Percentiles rank a stretch among this genome's conserved stretches.
phyloP scores from a whole-genome alignment of 75 land plant genomes.

The Azolla pinnata region DNA sequence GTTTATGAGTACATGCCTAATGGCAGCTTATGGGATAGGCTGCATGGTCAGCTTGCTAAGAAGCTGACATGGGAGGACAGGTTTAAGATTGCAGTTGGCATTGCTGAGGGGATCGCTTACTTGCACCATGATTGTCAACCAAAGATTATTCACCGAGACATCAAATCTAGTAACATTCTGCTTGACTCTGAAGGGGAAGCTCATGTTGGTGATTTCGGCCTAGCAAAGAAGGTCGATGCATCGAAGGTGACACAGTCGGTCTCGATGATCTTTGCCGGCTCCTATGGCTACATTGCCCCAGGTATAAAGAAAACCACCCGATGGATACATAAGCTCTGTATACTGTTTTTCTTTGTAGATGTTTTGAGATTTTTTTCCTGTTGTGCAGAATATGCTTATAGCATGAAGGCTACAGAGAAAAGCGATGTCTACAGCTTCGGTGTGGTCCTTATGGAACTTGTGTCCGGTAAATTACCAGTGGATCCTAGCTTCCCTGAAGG shows the following conservation, averaged over 20 bases:
- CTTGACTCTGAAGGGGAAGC: constrained; percentile 66
- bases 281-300: constrained; percentile 95
- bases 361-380: neutral
- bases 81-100: constrained; percentile 56
- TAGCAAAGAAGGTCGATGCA: constrained; percentile 52
- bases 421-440: constrained; percentile 87
- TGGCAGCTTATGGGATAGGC: constrained; percentile 82
- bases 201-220: constrained; percentile 77
- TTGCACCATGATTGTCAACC: constrained; percentile 78
- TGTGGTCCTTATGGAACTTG: constrained; percentile 81
- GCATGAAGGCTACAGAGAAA: constrained; percentile 73
- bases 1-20: constrained; percentile 88
- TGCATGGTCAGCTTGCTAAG: constrained; percentile 35
- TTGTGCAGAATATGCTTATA: constrained; percentile 77
- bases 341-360: too few relatives aligned
- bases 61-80: constrained; percentile 52
- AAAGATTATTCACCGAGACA: constrained; percentile 65
- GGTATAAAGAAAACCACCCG: too few relatives aligned
- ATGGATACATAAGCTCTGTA: too few relatives aligned
- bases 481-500: constrained; percentile 53
- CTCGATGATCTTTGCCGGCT: constrained; percentile 59
- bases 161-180: constrained; percentile 72
- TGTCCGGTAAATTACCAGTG: constrained; percentile 68
- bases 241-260: constrained; percentile 39
- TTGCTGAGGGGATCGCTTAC: constrained; percentile 69